phyloP scores from a whole-genome alignment of 805 yeast species.

The Jamesozyma rosinii region DNA sequence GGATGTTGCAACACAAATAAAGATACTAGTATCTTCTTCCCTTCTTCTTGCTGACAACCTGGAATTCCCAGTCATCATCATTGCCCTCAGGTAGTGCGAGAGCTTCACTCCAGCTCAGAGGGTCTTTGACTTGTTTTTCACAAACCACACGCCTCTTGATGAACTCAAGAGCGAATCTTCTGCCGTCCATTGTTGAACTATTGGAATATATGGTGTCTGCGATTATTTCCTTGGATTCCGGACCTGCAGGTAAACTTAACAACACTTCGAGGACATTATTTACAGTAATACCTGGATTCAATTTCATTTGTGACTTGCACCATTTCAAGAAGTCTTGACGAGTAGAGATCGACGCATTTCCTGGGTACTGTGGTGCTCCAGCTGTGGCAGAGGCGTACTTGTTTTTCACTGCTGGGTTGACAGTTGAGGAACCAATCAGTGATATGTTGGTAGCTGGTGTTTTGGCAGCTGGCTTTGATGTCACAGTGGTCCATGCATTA shows the following conservation, averaged over 20 bases:
- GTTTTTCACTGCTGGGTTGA: constrained; percentile 22
- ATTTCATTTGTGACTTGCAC: constrained; percentile 59
- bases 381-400: constrained; percentile 14
- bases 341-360: constrained; percentile 32
- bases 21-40: constrained; percentile 34
- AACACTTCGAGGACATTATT: constrained; percentile 75
- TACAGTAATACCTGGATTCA: constrained; percentile 66
- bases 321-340: constrained; percentile 60
- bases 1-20: no score
- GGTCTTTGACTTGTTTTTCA: constrained; percentile 44
- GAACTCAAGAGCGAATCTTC: constrained; percentile 88
- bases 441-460: constrained; percentile 6
- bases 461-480: constrained; percentile 7
- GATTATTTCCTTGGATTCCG: constrained; percentile 74
- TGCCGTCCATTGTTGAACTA: constrained; percentile 86
- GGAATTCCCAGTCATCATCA: constrained; percentile 52
- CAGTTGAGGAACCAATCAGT: constrained; percentile 24
- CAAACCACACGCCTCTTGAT: constrained; percentile 65
- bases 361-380: constrained; percentile 14
- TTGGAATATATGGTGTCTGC: constrained; percentile 87
- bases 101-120: constrained; percentile 68
- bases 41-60: constrained; percentile 57
- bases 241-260: constrained; percentile 65
- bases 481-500: constrained; percentile 2
- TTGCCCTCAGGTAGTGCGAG: constrained; percentile 37